Evolutionary conservation across 768 basidiomycete genomes (phyloP).

Genomic region (Calocera cornea): DNA sequence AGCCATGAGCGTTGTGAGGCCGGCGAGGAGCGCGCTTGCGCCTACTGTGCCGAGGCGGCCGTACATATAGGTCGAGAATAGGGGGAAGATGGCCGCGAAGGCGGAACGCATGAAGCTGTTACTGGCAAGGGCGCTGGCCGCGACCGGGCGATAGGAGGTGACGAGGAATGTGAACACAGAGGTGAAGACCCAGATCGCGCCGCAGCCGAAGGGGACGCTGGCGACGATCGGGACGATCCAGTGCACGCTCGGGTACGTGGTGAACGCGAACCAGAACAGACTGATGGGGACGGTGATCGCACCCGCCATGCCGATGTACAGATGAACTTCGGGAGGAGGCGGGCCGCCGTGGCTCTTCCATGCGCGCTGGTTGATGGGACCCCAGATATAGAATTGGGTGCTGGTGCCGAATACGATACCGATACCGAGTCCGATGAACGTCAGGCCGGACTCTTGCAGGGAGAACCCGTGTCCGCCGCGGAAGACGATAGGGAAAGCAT

Average conservation of each 20-base stretch:
- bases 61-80: constrained; percentile 43
- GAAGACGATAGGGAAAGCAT: constrained; percentile 46
- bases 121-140: constrained; percentile 51
- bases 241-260: constrained; percentile 34
- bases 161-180: constrained; percentile 51
- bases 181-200: constrained; percentile 51
- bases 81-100: constrained; percentile 40
- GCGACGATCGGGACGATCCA: constrained; percentile 38
- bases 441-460: constrained; percentile 36
- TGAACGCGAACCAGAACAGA: constrained; percentile 45
- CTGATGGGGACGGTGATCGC: constrained; percentile 49
- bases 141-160: constrained; percentile 37
- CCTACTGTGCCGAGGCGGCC: constrained; percentile 48
- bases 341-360: constrained; percentile 8
- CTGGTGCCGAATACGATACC: constrained; percentile 32
- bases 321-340: constrained; percentile 51
- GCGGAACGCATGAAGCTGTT: constrained; percentile 40
- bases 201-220: constrained; percentile 39
- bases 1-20: constrained; percentile 45
- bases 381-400: constrained; percentile 26
- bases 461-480: constrained; percentile 37
- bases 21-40: constrained; percentile 56
- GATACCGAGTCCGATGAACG: constrained; percentile 39
- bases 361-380: constrained; percentile 1
- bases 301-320: constrained; percentile 56